phyloP scores from a whole-genome alignment of 768 basidiomycete species.

The Sporobolomyces roseus region DNA sequence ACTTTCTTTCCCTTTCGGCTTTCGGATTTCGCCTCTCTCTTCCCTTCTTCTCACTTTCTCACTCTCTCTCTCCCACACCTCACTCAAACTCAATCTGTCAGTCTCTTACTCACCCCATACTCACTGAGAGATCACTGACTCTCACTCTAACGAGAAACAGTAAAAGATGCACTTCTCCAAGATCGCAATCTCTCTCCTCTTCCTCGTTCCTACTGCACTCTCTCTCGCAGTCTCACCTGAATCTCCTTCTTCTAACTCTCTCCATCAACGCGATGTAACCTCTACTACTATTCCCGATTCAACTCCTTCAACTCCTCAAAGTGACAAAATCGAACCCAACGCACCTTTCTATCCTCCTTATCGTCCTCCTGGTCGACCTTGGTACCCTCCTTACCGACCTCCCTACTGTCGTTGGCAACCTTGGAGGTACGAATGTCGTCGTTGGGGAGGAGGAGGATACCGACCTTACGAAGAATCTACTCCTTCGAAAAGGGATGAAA shows the following conservation, averaged over 20 bases:
- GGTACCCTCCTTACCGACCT: slow-evolving; percentile 3
- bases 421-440: neutral
- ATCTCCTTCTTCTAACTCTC: too few species aligned
- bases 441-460: neutral
- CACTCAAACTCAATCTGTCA: neutral
- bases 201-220: too few species aligned
- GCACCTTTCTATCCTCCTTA: too few species aligned
- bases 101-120: neutral
- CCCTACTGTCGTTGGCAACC: neutral
- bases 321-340: neutral
- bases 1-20: too few species aligned
- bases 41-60: neutral
- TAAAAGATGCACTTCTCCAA: too few species aligned
- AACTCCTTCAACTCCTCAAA: too few species aligned
- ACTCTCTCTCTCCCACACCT: neutral
- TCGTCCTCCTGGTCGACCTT: too few species aligned
- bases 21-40: too few species aligned
- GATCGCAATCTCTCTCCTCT: too few species aligned
- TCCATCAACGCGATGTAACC: too few species aligned
- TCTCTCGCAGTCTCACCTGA: too few species aligned
- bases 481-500: neutral
- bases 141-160: neutral
- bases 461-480: neutral
- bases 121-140: neutral
- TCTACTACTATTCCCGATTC: neutral